Conservation (phyloP, 768 basidiomycete species). For the Pulveroboletus sp. region DNA sequence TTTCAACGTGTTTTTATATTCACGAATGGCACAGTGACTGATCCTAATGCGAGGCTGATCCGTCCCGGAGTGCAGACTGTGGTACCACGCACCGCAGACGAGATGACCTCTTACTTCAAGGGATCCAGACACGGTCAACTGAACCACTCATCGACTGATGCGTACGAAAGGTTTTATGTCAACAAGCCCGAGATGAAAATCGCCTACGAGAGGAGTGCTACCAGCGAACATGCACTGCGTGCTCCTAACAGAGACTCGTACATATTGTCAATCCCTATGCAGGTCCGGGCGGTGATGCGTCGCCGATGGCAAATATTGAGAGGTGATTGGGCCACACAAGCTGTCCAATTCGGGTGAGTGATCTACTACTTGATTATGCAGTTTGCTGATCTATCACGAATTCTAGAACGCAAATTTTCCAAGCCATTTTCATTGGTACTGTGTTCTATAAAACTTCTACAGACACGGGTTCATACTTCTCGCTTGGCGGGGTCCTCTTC, state of each 20-base stretch:
- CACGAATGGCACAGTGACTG: conserved; percentile 40
- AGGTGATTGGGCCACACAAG: conserved; percentile 37
- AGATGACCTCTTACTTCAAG: conserved; percentile 52
- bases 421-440: conserved; percentile 26
- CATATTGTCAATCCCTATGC: conserved; percentile 43
- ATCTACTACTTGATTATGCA: background rate
- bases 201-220: conserved; percentile 47
- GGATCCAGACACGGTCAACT: conserved; percentile 36
- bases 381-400: background rate
- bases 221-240: conserved; percentile 48
- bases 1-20: background rate
- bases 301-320: conserved; percentile 45
- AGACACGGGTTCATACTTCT: conserved; percentile 35
- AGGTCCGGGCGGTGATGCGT: conserved; percentile 42
- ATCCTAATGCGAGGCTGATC: conserved; percentile 54
- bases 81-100: conserved; percentile 52
- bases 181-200: conserved; percentile 41
- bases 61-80: conserved; percentile 38
- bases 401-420: conserved; percentile 35
- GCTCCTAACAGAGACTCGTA: conserved; percentile 41
- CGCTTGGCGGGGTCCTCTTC: conserved; percentile 77
- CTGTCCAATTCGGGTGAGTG: conserved; percentile 34
- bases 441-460: conserved; percentile 41
- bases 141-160: conserved; percentile 46
- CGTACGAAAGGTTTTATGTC: conserved; percentile 43